Conservation (phyloP, 306 rosid genomes). For the Cucumis cinereus region DNA sequence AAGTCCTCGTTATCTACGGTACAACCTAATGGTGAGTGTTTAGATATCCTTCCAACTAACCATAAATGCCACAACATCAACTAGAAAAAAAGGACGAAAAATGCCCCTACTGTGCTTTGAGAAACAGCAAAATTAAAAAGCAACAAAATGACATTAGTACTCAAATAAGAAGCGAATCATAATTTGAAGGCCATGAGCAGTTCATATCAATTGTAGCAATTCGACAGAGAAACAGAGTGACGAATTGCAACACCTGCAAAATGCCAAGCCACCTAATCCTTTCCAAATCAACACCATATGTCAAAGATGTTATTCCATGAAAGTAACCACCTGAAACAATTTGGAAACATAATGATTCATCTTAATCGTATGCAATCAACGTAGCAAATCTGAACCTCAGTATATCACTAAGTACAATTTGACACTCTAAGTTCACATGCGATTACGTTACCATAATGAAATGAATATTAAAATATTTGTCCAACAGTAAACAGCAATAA, state of each 20-base stretch:
- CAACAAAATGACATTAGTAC: no score
- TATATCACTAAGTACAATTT: background rate
- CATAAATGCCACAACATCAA: no score
- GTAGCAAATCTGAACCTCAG: background rate
- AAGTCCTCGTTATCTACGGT: no score
- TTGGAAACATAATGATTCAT: background rate
- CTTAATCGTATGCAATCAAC: background rate
- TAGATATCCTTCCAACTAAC: no score
- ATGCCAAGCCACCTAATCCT: constrained; percentile 63
- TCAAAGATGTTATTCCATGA: constrained; percentile 64
- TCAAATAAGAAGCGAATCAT: no score
- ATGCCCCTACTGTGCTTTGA: no score
- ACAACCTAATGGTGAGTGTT: no score
- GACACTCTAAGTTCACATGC: background rate
- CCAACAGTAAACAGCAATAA: background rate
- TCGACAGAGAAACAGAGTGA: constrained; percentile 1
- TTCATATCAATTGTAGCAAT: background rate
- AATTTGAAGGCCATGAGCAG: no score
- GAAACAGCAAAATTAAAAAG: no score
- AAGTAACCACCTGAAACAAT: constrained; percentile 79
- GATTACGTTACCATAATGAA: background rate
- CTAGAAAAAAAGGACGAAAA: no score
- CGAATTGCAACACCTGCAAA: constrained; percentile 45
- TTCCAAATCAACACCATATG: constrained; percentile 71
- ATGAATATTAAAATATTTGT: background rate